Conservation (phyloP, 2,329 filamentous ascomycete species). For the Fusarium sp. region DNA sequence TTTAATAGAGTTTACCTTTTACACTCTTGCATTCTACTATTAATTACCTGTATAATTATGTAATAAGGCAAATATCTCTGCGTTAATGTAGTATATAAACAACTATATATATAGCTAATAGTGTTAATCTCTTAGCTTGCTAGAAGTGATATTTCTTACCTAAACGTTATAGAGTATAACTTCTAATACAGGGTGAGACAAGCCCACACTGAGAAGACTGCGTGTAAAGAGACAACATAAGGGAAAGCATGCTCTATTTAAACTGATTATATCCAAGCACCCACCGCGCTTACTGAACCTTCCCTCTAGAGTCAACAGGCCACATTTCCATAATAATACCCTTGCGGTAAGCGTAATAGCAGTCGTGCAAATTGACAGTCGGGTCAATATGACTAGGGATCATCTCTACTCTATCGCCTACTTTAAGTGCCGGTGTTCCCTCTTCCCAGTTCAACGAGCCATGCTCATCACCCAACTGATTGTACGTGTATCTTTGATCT, state of each 20-base stretch:
- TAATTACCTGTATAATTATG: too few species aligned
- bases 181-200: too few species aligned
- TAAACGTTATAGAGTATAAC: too few species aligned
- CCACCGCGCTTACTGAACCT: conserved; percentile 22
- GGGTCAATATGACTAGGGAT: conserved; percentile 39
- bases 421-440: background rate
- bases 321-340: conserved; percentile 29
- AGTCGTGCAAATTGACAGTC: conserved; percentile 36
- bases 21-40: too few species aligned
- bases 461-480: conserved; percentile 31
- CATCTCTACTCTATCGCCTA: conserved; percentile 34
- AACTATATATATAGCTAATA: too few species aligned
- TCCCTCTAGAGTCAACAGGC: conserved; percentile 33
- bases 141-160: too few species aligned
- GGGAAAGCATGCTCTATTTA: background rate
- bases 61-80: too few species aligned
- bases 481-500: conserved; percentile 14
- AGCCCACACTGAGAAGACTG: too few species aligned
- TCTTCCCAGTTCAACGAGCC: conserved; percentile 29
- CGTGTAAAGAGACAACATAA: background rate
- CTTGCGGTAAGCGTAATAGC: conserved; percentile 30
- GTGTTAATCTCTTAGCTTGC: too few species aligned
- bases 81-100: too few species aligned
- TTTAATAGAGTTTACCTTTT: too few species aligned
- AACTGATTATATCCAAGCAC: background rate